A percentile compares a stretch with the other conserved stretches of the same genome.
Conservation (phyloP, 2,329 filamentous ascomycete species). For the Lasiodiplodia sp. region DNA sequence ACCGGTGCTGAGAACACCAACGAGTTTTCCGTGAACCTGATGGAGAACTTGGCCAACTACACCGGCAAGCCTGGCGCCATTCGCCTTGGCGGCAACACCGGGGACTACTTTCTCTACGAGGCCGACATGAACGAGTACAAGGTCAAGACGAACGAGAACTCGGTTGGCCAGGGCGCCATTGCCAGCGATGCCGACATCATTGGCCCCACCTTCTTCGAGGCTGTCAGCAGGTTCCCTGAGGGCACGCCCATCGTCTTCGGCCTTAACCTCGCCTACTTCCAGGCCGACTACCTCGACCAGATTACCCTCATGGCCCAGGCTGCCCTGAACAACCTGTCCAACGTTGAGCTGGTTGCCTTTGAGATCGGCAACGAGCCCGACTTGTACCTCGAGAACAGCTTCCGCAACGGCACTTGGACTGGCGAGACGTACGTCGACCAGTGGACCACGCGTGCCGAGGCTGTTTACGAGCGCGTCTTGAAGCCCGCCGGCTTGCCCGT, state of each 20-base stretch:
- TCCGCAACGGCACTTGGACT: constrained; percentile 54
- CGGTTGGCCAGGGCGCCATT: constrained; percentile 49
- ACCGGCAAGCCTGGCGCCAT: constrained; percentile 58
- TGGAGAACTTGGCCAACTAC: constrained; percentile 58
- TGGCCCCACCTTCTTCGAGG: constrained; percentile 57
- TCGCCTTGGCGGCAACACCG: constrained; percentile 60
- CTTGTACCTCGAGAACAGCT: constrained; percentile 53
- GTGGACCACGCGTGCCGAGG: constrained; percentile 54
- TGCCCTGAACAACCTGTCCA: constrained; percentile 46
- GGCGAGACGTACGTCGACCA: constrained; percentile 54
- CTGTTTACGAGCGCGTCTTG: constrained; percentile 55
- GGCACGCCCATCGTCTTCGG: constrained; percentile 60
- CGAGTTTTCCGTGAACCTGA: constrained; percentile 54
- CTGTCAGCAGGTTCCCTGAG: constrained; percentile 57
- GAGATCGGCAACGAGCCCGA: constrained; percentile 56
- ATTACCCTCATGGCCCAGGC: constrained; percentile 53
- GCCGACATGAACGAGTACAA: constrained; percentile 44
- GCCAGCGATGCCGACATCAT: constrained; percentile 55
- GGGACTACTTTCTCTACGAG: constrained; percentile 59
- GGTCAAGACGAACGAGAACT: constrained; percentile 49
- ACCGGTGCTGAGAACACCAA: constrained; percentile 54
- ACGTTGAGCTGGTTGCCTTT: constrained; percentile 51
- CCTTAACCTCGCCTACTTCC: constrained; percentile 58
- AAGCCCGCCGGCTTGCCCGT: constrained; percentile 47
- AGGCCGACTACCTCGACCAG: constrained; percentile 52